Evolutionary conservation across 108 stramenopile species (phyloP), one percentile per base, ranked within the genome.

Genomic region (Cyclotella cryptica): DNA sequence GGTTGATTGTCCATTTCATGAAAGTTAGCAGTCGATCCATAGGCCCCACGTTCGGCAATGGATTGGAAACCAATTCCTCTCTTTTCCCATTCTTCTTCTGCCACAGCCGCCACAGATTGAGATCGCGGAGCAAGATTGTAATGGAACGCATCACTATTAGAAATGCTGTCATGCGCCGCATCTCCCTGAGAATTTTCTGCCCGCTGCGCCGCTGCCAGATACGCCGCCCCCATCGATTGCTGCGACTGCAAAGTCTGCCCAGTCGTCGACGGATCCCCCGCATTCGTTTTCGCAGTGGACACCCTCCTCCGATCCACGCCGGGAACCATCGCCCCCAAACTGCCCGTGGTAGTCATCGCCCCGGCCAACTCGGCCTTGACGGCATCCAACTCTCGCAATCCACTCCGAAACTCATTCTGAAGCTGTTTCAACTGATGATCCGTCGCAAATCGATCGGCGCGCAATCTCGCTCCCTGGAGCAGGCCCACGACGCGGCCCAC

Each of bases 71-170:
- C 91, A 65, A 95, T 95, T 1, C 94, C 94, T 76, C 82, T 85
- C 49, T 87, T 90, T 35, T 85, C 88, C 92, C 92, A 93, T 87
- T 95, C 92, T 46, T 93, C 92, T 75, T 95, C 92, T 44, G 90
- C 90, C 22, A 90, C 88, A 12, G 90, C 90, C 17, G 82, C 88
- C 12, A 90, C 84, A n/a, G 87, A 75, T 73, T 84, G 86, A 26
- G 75, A 78, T 71, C 78, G 66, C 17, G 90, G 90, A 47, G 90
- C 80, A 12, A 88, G 61, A 26, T 60, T 41, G 21, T 71, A 35
- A 27, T 47, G 21, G 55, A 53, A 22, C 14, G 49, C 60, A 14
- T 64, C 60, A 39, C 12, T n/a, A 19, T 2, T 1, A 3, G 60
- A 61, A 1, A 49, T n/a, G n/a, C n/a, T 9, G 47, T 13, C n/a